Base-by-base conservation (phyloP, 371 early-diverging fungal genomes). In the Actinomortierella wolfii region DNA sequence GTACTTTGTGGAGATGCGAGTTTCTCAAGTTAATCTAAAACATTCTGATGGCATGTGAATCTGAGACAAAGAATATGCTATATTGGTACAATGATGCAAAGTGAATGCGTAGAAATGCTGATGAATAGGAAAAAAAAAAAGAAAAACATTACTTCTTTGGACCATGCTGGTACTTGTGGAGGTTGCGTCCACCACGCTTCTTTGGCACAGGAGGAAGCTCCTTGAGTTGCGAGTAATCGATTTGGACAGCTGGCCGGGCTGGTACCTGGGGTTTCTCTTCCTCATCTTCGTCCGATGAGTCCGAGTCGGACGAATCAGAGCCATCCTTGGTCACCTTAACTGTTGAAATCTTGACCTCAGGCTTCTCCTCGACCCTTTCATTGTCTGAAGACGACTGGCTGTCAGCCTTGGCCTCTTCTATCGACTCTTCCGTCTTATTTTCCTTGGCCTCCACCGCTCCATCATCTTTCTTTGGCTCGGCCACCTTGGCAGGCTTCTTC, bases 121-220 rank as follows among this genome's bases (percentile, higher is more conserved):
- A n/a, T n/a, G n/a, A n/a, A n/a, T n/a, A n/a, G n/a, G n/a, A n/a
- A n/a, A n/a, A n/a, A n/a, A n/a, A n/a, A n/a, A n/a, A n/a, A n/a
- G n/a, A n/a, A n/a, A n/a, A n/a, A n/a, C n/a, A n/a, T n/a, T n/a
- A n/a, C 18, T 45, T 4, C 18, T 45, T 20, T 17, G 24, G 20
- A 42, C 56, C 55, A 43, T 69, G 57, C 53, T 41, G 64, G 48
- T 60, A 70, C 44, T 70, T 70, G 58, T 70, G 59, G 61, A 54
- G 34, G 54, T 70, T 70, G 23, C 70, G 70, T 23, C 70, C 70
- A 5, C 70, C 70, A 24, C 70, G 70, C 40, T 57, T 55, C 65
- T 70, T 70, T 44, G 70, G 70, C 44, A 70, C 64, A 50, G 64
- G 64, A 18, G 70, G 70, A 45, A 70, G 20, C 23, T 70, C 70